Conservation (phyloP, 2,329 filamentous ascomycete genomes). For the Dactylella cylindrospora region DNA sequence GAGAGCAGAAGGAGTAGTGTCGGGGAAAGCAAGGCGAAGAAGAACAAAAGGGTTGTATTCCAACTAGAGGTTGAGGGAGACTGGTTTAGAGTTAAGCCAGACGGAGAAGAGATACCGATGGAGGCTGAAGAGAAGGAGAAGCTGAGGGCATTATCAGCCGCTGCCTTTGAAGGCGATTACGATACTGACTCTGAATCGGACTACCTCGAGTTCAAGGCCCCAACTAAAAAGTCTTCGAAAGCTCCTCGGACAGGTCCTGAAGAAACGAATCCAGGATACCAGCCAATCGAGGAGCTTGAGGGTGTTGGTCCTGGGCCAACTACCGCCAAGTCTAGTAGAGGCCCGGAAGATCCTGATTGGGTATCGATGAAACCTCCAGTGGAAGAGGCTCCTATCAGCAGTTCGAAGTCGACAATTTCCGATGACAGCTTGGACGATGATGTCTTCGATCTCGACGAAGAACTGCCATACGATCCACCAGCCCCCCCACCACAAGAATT, state of each 20-base stretch:
- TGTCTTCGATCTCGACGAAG: conserved; percentile 41
- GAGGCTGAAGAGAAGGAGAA: conserved; percentile 36
- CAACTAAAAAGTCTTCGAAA: conserved; percentile 19
- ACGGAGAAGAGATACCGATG: conserved; percentile 42
- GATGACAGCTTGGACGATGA: conserved; percentile 40
- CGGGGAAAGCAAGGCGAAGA: conserved; percentile 32
- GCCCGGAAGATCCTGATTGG: conserved; percentile 41
- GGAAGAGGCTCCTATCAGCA: conserved; percentile 13
- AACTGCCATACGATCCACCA: conserved; percentile 29
- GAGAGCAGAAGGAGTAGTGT: conserved; percentile 42
- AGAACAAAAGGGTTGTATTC: conserved; percentile 44
- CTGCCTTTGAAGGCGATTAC: conserved; percentile 13
- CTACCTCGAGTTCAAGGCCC: conserved; percentile 36
- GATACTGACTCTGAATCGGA: conserved; percentile 43
- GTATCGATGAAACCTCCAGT: conserved; percentile 28
- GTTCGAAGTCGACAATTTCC: conserved; percentile 39
- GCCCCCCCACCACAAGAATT: conserved; percentile 25
- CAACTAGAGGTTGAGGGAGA: conserved; percentile 40
- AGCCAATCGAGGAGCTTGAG: conserved; percentile 21
- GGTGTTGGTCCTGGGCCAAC: conserved; percentile 1
- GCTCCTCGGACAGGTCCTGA: too few species aligned
- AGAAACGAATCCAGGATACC: conserved; percentile 15
- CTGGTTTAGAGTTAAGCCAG: conserved; percentile 39
- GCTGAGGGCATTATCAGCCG: conserved; percentile 19
- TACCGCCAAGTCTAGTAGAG: conserved; percentile 23